Percentiles rank a stretch among this genome's conserved stretches.
These are phyloP conservation scores for Kluyveromyces starmeri DNA, from an alignment of 805 yeast species.

Conservation along the genomic window DNA sequence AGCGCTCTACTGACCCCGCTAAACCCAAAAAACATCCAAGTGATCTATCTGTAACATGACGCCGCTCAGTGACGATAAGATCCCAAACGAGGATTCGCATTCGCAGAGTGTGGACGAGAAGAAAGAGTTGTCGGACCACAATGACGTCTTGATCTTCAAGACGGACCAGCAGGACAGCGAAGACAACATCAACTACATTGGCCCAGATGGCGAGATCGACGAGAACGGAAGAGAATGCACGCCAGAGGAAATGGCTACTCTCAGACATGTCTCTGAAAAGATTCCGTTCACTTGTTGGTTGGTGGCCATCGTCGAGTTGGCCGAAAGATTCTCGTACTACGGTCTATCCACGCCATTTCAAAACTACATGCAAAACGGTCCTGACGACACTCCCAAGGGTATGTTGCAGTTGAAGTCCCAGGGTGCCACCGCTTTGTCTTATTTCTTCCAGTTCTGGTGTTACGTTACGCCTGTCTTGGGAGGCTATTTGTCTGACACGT, in stretches of 20 bases:
- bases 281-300: slow-evolving; percentile 43
- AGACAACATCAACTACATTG: slow-evolving; percentile 6
- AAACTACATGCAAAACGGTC: slow-evolving; percentile 62
- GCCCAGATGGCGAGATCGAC: slow-evolving; percentile 5
- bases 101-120: neutral
- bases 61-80: too few species aligned
- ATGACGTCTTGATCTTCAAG: neutral
- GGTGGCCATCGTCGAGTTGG: slow-evolving; percentile 60
- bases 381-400: slow-evolving; percentile 38
- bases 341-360: slow-evolving; percentile 70
- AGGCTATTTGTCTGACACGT: slow-evolving; percentile 67
- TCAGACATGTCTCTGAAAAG: slow-evolving; percentile 32
- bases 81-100: too few species aligned
- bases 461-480: slow-evolving; percentile 73
- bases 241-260: slow-evolving; percentile 22
- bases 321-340: slow-evolving; percentile 76
- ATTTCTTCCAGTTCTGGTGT: slow-evolving; percentile 76
- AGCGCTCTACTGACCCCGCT: too few species aligned
- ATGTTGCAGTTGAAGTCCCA: slow-evolving; percentile 50
- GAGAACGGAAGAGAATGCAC: slow-evolving; percentile 19
- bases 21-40: too few species aligned
- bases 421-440: slow-evolving; percentile 63
- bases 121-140: neutral
- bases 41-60: too few species aligned
- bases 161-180: slow-evolving; percentile 1